Percentiles rank a stretch among this genome's conserved stretches.
Evolutionary conservation across 1,284 basidiomycete species (phyloP).

Genomic region (Boletus austroedulis): DNA sequence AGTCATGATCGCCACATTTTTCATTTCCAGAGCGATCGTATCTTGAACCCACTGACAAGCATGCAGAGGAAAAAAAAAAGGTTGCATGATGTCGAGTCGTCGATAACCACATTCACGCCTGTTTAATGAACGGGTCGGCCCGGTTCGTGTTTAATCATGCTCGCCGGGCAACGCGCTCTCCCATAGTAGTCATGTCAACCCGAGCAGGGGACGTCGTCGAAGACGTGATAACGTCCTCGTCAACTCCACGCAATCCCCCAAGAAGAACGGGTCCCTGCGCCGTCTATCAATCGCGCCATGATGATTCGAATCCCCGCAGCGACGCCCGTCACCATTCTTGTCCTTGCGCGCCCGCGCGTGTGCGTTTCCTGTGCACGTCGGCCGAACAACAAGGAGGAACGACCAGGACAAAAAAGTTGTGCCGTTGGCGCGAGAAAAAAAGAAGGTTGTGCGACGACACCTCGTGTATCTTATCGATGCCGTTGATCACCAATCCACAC

Average conservation of each 20-base stretch:
- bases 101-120: neutral
- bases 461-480: conserved; percentile 35
- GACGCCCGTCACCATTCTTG: conserved; percentile 19
- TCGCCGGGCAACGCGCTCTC: conserved; percentile 14
- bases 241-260: conserved; percentile 21
- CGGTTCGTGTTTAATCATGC: no score
- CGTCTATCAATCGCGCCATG: conserved; percentile 10
- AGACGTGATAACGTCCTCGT: conserved; percentile 11
- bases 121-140: no score
- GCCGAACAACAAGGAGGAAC: neutral
- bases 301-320: neutral
- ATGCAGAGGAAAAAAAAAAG: neutral
- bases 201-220: conserved; percentile 4
- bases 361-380: neutral
- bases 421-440: no score
- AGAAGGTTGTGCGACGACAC: conserved; percentile 7
- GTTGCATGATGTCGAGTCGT: neutral
- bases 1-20: conserved; percentile 34
- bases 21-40: conserved; percentile 29
- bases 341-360: neutral
- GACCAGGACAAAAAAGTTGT: no score
- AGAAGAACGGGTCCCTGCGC: neutral
- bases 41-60: neutral
- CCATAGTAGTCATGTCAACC: conserved; percentile 33
- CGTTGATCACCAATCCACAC: conserved; percentile 23